Percentiles rank a stretch among this genome's conserved stretches.
Evolutionary conservation across 108 stramenopile species (phyloP).

Genomic region (Nitzschia sp.): DNA sequence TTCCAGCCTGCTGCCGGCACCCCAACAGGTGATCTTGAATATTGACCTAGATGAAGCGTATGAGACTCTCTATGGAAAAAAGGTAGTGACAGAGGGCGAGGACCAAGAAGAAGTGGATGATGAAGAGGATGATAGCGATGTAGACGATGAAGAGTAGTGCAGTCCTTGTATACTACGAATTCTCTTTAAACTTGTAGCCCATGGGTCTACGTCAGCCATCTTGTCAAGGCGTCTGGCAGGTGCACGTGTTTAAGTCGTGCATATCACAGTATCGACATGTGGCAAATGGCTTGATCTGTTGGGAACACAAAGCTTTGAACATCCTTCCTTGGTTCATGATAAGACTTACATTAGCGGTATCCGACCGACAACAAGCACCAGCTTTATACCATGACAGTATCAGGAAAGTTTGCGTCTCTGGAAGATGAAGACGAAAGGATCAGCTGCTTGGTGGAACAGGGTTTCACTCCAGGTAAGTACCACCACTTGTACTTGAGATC

Average conservation of each 20-base stretch:
- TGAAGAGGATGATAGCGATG: slow-evolving; percentile 21
- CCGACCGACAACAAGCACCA: slow-evolving; percentile 19
- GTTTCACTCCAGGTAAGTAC: slow-evolving; percentile 25
- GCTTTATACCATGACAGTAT: slow-evolving; percentile 1
- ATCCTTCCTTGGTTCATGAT: no score
- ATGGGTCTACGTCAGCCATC: no score
- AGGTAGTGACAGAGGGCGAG: not conserved
- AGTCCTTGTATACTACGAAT: no score
- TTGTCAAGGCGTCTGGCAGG: no score
- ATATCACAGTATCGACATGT: no score
- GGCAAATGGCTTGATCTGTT: no score
- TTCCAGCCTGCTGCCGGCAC: slow-evolving; percentile 75
- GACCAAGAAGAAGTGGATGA: slow-evolving; percentile 6
- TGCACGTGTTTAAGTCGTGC: no score
- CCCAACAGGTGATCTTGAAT: slow-evolving; percentile 83
- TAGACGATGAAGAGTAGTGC: slow-evolving; percentile 9
- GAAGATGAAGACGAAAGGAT: slow-evolving; percentile 21
- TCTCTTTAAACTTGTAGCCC: no score
- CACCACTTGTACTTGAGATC: not conserved
- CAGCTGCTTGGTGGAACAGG: slow-evolving; percentile 20
- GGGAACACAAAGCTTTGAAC: no score
- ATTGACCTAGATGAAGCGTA: slow-evolving; percentile 27
- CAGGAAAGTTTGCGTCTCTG: not conserved
- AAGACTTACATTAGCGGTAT: no score
- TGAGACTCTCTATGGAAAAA: slow-evolving; percentile 23